Base-by-base conservation (phyloP, 768 basidiomycete species). In the Russula abietina region DNA sequence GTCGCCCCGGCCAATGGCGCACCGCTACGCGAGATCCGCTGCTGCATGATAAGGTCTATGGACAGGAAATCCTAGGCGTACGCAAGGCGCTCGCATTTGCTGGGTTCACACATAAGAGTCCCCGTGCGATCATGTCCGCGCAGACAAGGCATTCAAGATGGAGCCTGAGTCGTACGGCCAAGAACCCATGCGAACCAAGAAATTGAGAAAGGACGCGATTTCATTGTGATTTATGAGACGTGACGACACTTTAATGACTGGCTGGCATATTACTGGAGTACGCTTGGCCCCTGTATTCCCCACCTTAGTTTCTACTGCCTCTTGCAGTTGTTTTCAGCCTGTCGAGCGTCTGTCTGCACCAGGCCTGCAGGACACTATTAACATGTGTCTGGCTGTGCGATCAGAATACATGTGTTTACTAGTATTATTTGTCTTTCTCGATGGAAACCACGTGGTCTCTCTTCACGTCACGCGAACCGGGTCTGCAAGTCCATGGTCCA, bases 71-170 rank as follows among this genome's bases (percentile, higher is more conserved):
- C 66, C 80, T 98, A 71, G 85, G 91, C 70, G 86, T 95, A 65
- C 87, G 95, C 69, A 98, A 98, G 77, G 86, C 88, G 50, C 79
- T 92, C 51, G 93, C 93, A 24, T 96, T 94, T 75, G 90, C 88
- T 62, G 91, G 91, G 55, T 93, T 93, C 76, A 92, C 91, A 38
- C 91, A 93, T 78, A 92, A 88, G 80, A 90, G 87, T 69, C 91
- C 91, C 65, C 86, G 90, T 65, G 80, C 80, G 60, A 83, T 92
- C 74, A 91, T 74, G 78, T 84, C 68, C 81, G 86, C 70, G 88
- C 83, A 62, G 88, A 91, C 75, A 85, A 79, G 70, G 85, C 84
- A 54, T 88, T 90, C 72, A 84, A 83, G 70, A 79, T 77, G 63
- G 75, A 77, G 68, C 78, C 81, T 46, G 79, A 84, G 64, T 78